Conservation (phyloP, 257 asterid species). For the Paraleonurus japonicus region DNA sequence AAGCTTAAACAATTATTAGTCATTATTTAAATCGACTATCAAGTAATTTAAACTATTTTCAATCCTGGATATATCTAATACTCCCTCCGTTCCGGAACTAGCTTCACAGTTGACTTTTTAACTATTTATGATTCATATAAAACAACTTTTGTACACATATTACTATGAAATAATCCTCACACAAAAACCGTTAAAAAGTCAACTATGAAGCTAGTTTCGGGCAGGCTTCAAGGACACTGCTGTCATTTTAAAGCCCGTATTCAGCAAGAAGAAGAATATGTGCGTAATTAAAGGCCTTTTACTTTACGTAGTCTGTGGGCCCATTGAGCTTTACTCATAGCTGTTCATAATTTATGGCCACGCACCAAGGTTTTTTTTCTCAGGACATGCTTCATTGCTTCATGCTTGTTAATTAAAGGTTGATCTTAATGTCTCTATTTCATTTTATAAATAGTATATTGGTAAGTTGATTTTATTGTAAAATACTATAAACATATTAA, state of each 20-base stretch:
- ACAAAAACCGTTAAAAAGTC: too few relatives aligned
- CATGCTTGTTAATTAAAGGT: neutral
- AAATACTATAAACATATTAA: too few relatives aligned
- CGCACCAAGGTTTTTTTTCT: neutral
- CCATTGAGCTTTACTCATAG: neutral
- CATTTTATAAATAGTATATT: too few relatives aligned
- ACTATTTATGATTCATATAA: too few relatives aligned
- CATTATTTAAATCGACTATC: neutral
- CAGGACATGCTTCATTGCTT: too few relatives aligned
- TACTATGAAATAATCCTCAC: too few relatives aligned
- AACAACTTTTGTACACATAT: too few relatives aligned
- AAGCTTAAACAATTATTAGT: neutral
- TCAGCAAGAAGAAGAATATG: slow-evolving; percentile 13
- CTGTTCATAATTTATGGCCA: neutral
- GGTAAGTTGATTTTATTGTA: too few relatives aligned
- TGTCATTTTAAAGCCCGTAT: slow-evolving; percentile 4
- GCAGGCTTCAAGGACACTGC: neutral
- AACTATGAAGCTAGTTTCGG: too few relatives aligned
- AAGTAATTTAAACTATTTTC: neutral
- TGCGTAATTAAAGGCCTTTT: neutral
- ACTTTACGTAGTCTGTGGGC: neutral
- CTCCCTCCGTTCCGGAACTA: too few relatives aligned
- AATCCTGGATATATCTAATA: too few relatives aligned
- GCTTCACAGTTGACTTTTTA: too few relatives aligned
- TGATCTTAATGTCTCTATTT: neutral